Base-by-base conservation (phyloP, 106 monocot species). In the Allium cepa region DNA sequence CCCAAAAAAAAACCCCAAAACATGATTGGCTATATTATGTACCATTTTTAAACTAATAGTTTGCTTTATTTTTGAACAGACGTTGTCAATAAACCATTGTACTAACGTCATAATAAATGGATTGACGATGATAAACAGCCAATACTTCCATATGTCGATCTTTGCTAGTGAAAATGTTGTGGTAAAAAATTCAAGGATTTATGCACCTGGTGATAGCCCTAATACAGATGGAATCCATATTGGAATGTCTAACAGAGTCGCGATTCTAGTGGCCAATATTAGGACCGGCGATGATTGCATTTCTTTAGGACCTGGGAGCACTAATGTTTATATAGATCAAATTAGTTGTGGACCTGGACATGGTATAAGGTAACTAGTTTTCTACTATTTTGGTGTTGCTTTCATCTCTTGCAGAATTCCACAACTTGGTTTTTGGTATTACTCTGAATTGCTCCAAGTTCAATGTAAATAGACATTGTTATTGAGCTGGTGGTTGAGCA, bases 141-240 rank as follows among this genome's bases (percentile, higher is more conserved):
- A 67, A 49, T 67, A 55, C 59, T 74, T 67, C 59, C 74, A 74
- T 59, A 49, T 74, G 12, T 4, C 50, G 10, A 74, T 74, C 8
- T 64, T 64, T 47, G 66, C 49, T 5, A 67, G 66, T 6, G 22
- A 28, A 50, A 8, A 10, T 16, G 59, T 66, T 12, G 45, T 46
- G 13, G 7, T 67, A n/a, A 8, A 49, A 14, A 56, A 56, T 27
- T 11, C 53, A 5, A 47, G 27, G 26, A 74, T 74, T 55, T 18
- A 27, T n/a, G 66, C 74, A n/a, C 66, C 74, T 15, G 74, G 58
- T 12, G 17, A 67, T 46, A 74, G 74, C 49, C 74, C 74, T 49
- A 67, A 74, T 59, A 74, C 74, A 10, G 74, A 74, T 67, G 74
- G 74, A 22, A 74, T 74, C 66, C 74, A 74, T 56, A 26, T 74